Evolutionary conservation across 192 early-diverging fungal species (phyloP).

Genomic region (Umbelopsis isabellina): DNA sequence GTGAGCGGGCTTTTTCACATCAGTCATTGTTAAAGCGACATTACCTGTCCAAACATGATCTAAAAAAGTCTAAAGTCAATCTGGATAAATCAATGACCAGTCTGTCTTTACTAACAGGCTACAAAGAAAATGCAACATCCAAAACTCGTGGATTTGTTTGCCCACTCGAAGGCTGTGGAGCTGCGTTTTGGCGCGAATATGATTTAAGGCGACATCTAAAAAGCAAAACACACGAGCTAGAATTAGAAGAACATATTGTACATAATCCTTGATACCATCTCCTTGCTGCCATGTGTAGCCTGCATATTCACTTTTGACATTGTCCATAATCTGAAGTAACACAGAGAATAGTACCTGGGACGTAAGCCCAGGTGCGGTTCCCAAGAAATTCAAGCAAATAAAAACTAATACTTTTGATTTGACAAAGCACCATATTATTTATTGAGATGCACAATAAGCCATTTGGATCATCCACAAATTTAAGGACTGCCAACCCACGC

Average conservation of each 20-base stretch:
- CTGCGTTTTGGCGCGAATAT: conserved; percentile 18
- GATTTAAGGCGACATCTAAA: conserved; percentile 26
- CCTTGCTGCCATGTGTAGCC: background rate
- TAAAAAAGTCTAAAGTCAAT: background rate
- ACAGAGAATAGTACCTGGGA: background rate
- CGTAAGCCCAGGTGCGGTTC: background rate
- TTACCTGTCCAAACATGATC: background rate
- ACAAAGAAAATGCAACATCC: conserved; percentile 19
- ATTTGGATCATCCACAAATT: too few species aligned
- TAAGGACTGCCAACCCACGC: too few species aligned
- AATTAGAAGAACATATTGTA: background rate
- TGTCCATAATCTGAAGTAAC: background rate
- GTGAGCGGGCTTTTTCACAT: conserved; percentile 28
- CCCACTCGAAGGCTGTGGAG: conserved; percentile 26
- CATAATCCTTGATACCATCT: background rate
- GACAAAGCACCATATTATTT: too few species aligned
- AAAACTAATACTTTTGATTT: too few species aligned
- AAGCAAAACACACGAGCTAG: conserved; percentile 17
- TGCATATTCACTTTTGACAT: background rate
- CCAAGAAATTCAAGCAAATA: background rate
- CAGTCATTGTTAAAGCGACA: conserved; percentile 31
- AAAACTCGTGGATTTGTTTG: conserved; percentile 15
- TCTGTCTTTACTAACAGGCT: conserved; percentile 14
- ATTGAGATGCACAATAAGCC: too few species aligned
- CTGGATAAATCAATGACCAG: background rate